Base-by-base conservation (phyloP, 2,329 filamentous ascomycete species). In the Arthrobotrys iridis region DNA sequence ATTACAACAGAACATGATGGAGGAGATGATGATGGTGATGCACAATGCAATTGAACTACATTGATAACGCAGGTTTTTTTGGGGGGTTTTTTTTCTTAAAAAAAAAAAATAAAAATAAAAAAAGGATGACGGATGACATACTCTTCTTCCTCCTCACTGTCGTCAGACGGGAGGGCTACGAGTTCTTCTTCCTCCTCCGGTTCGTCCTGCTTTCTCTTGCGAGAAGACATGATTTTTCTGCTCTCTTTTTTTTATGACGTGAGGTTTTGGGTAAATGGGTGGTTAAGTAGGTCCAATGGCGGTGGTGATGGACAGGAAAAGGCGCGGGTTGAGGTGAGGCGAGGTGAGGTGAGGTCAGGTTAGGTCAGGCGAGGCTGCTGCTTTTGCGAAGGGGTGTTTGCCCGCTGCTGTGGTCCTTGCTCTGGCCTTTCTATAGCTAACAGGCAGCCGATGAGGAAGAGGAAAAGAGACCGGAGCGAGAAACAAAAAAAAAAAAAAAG, bases 171-270 rank as follows among this genome's bases (percentile, higher is more conserved):
- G 46, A 78, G 77, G 40, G 77, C 77, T 30, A 77, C 65, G 40
- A 78, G 76, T 55, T 78, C 76, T 26, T 78, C 77, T 55, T 77
- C 77, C 62, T 78, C 77, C 22, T 71, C 75, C n/a, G n/a, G n/a
- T 40, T 76, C 55, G 62, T 78, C 77, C 65, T 78, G 77, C 73
- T 78, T 78, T 75, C 77, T 77, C 76, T 78, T 78, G 63, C 77
- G 72, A 37, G 77, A 63, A 30, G 77, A 78, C 77, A 78, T 78
- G 28, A 30, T 60, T 28, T 2, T 43, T 15, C 10, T n/a, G 10
- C 28, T 64, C 40, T 8, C 26, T 20, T 41, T 55, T 30, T 48
- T 30, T 8, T 66, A 46, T 68, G 28, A 40, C 41, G 41, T 52
- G 37, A 41, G 40, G 10, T 4, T 57, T 57, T 13, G 5, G 37